Base-by-base conservation (phyloP, 768 basidiomycete genomes). In the Plicaturopsis crispa region DNA sequence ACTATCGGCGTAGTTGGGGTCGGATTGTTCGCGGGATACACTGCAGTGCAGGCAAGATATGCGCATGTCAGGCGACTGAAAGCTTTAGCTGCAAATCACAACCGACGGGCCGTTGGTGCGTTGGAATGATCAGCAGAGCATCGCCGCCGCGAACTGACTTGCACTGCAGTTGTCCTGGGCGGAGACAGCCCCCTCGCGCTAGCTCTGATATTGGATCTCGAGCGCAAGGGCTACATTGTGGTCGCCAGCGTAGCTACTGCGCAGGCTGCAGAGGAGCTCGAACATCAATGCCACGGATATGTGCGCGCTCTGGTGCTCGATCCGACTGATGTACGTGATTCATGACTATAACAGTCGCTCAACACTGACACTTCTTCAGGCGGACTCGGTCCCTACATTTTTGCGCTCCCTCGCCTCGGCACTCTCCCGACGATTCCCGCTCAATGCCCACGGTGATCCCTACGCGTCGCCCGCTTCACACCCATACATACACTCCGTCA, bases 221-320 rank as follows among this genome's bases (percentile, higher is more conserved):
- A 90, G 60, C 70, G 66, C 50, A 74, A 78, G 43, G 89, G 86
- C 0, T 92, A 83, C 50, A 83, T 91, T 48, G 81, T 93, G 24
- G 78, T 93, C 45, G 68, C 80, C 4, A 91, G 84, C 43, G 89
- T 90, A 13, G 63, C 78, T 1, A 76, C 72, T 4, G 72, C 80
- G 0, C 79, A 80, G 38, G 75, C 75, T n/a, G 78, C 76, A 24
- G 66, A 72, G 12, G 62, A 59, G 12, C 61, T 92, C 32, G 88
- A 93, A 55, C 65, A 62, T 24, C 63, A 66, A 43, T 73, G 77
- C 18, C 68, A 80, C 45, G 91, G 91, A 19, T 90, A 75, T 56
- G 74, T 90, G 40, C 80, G 81, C 36, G 88, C 82, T 1, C 72
- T 91, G 40, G 78, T 92, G 21, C 72, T 92, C 28, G 81, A 92